These are phyloP conservation scores for Talaromyces proteolyticus DNA, from an alignment of 495 filamentous ascomycete genomes.

Conservation along the genomic window DNA sequence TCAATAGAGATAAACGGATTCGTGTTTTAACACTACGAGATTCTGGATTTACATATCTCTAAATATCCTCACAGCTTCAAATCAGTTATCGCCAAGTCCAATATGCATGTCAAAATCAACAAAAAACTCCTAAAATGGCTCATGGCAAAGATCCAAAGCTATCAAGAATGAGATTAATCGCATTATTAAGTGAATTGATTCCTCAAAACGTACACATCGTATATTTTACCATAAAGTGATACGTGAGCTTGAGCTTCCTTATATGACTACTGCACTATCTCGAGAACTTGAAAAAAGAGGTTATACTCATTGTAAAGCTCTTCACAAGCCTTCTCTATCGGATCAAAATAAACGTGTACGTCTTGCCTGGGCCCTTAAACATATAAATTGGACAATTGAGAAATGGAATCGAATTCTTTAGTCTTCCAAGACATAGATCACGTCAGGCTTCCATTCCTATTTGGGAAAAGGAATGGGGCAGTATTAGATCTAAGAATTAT, in stretches of 20 bases:
- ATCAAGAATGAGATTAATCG: conserved; percentile 16
- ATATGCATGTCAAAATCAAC: conserved; percentile 13
- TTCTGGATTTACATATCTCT: conserved; percentile 9
- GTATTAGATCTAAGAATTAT: too few species aligned
- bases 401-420: conserved; percentile 9
- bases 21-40: conserved; percentile 13
- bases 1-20: conserved; percentile 15
- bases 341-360: conserved; percentile 6
- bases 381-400: conserved; percentile 5
- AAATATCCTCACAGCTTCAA: conserved; percentile 14
- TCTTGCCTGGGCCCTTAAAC: neutral
- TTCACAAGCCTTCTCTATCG: conserved; percentile 14
- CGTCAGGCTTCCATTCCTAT: conserved; percentile 8
- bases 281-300: conserved; percentile 20
- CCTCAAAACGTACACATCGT: conserved; percentile 14
- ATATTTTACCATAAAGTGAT: conserved; percentile 17
- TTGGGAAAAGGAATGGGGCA: too few species aligned
- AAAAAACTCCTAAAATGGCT: conserved; percentile 13
- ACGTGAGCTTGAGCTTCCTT: conserved; percentile 15
- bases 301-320: conserved; percentile 17
- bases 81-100: conserved; percentile 16
- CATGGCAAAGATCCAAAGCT: conserved; percentile 13
- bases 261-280: conserved; percentile 10
- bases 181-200: conserved; percentile 20
- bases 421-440: conserved; percentile 11